Conservation (phyloP, 148 eudicot species). For the Chenopodium suecicum region DNA sequence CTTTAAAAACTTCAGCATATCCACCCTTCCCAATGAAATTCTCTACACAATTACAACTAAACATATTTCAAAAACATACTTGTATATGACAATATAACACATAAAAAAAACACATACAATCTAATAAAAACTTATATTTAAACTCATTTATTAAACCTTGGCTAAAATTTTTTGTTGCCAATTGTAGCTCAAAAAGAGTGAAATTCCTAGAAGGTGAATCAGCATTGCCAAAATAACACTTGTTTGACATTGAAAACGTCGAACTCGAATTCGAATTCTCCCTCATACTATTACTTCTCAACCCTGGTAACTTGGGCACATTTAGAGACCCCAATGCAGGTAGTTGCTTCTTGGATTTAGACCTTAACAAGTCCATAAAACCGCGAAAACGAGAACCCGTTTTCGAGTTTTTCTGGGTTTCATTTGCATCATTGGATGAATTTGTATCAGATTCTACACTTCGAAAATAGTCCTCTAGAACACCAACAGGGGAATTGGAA, state of each 20-base stretch:
- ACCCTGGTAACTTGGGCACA: conserved; percentile 52
- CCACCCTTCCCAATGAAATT: conserved; percentile 88
- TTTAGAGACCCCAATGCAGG: conserved; percentile 45
- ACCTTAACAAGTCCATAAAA: conserved; percentile 46
- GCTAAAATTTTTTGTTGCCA: conserved; percentile 32
- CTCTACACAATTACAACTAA: conserved; percentile 31
- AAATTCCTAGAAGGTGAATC: conserved; percentile 28
- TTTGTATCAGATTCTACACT: conserved; percentile 52
- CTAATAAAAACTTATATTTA: no score
- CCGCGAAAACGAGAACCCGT: conserved; percentile 41
- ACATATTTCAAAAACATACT: background rate
- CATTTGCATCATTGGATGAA: conserved; percentile 46
- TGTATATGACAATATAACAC: no score
- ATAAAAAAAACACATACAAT: background rate
- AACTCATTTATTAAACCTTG: conserved; percentile 13
- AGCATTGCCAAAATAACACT: background rate
- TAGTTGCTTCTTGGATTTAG: conserved; percentile 48
- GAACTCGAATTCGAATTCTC: conserved; percentile 25
- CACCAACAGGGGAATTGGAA: conserved; percentile 58
- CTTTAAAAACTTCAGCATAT: conserved; percentile 89
- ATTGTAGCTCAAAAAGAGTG: conserved; percentile 26
- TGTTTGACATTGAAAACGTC: conserved; percentile 10
- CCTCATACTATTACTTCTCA: conserved; percentile 61
- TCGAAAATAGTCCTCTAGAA: conserved; percentile 70
- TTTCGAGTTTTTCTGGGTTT: conserved; percentile 27